Conservation (phyloP, 2,329 filamentous ascomycete genomes). For the Furcasterigmium furcatum region DNA sequence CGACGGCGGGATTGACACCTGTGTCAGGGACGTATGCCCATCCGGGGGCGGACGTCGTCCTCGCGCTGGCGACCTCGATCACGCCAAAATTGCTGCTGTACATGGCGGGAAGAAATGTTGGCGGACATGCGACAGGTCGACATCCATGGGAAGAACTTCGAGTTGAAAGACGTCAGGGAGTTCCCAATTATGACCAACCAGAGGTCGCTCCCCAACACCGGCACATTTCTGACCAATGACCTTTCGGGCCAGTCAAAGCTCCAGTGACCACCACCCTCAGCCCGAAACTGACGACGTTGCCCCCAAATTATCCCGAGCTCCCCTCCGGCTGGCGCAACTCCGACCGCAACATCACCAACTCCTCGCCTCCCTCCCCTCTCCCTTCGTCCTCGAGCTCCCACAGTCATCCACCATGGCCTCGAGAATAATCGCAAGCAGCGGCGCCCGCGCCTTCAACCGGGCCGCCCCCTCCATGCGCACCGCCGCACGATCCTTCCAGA, state of each 20-base stretch:
- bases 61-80: slow-evolving; percentile 73
- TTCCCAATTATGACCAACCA: not conserved
- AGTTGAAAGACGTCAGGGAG: not conserved
- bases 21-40: slow-evolving; percentile 91
- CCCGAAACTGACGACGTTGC: not conserved
- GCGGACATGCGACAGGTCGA: too few relatives aligned
- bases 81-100: slow-evolving; percentile 70
- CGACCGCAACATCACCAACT: not conserved
- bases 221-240: slow-evolving; percentile 7
- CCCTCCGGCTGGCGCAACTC: not conserved
- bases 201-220: not conserved
- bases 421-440: slow-evolving; percentile 35
- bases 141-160: too few relatives aligned
- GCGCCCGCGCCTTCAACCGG: slow-evolving; percentile 30
- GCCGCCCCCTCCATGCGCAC: slow-evolving; percentile 20
- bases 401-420: slow-evolving; percentile 39
- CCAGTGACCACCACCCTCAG: not conserved
- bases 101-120: slow-evolving; percentile 8
- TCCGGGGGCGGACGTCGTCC: slow-evolving; percentile 71
- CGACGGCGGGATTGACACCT: slow-evolving; percentile 52
- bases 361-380: too few relatives aligned
- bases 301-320: slow-evolving; percentile 4
- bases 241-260: not conserved
- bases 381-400: slow-evolving; percentile 3
- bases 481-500: slow-evolving; percentile 44